Evolutionary conservation across 2,329 filamentous ascomycete species (phyloP).

Genomic region (Zelopaecilomyces penicillatus): DNA sequence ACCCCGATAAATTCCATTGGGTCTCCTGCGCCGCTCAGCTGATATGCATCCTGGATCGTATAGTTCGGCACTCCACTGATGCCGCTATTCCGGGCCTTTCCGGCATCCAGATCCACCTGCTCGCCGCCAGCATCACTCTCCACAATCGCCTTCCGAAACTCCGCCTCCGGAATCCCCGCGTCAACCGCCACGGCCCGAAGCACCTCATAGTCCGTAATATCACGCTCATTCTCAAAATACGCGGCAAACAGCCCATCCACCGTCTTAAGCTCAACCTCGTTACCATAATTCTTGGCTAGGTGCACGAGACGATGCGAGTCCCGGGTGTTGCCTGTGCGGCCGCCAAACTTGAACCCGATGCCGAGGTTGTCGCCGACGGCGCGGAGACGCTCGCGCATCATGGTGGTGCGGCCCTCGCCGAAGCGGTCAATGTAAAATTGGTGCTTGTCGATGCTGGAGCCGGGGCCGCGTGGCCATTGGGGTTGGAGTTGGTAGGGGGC

Average conservation of each 20-base stretch:
- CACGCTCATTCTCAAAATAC: conserved; percentile 34
- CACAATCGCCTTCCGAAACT: conserved; percentile 28
- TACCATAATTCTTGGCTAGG: conserved; percentile 39
- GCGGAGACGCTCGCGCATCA: conserved; percentile 22
- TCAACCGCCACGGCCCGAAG: conserved; percentile 25
- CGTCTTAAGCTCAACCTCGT: conserved; percentile 48
- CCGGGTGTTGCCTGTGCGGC: conserved; percentile 34
- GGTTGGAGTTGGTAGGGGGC: conserved; percentile 38
- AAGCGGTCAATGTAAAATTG: conserved; percentile 40
- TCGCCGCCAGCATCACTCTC: conserved; percentile 40
- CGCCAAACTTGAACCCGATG: conserved; percentile 44
- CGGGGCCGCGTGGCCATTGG: conserved; percentile 20
- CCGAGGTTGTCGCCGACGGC: conserved; percentile 25
- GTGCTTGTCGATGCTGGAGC: conserved; percentile 27
- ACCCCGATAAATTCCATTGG: conserved; percentile 54
- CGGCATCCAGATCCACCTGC: conserved; percentile 24
- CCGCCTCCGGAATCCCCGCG: conserved; percentile 38
- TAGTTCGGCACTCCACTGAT: conserved; percentile 66
- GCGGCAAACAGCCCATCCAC: conserved; percentile 34
- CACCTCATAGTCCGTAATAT: conserved; percentile 32
- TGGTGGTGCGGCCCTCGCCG: conserved; percentile 50
- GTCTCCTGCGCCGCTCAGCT: conserved; percentile 62
- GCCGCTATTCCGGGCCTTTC: conserved; percentile 19
- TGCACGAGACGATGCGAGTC: conserved; percentile 41
- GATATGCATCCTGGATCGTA: conserved; percentile 58